These are phyloP conservation scores for Cyberlindnera mrakii DNA, from an alignment of 805 yeast genomes.

Conservation along the genomic window DNA sequence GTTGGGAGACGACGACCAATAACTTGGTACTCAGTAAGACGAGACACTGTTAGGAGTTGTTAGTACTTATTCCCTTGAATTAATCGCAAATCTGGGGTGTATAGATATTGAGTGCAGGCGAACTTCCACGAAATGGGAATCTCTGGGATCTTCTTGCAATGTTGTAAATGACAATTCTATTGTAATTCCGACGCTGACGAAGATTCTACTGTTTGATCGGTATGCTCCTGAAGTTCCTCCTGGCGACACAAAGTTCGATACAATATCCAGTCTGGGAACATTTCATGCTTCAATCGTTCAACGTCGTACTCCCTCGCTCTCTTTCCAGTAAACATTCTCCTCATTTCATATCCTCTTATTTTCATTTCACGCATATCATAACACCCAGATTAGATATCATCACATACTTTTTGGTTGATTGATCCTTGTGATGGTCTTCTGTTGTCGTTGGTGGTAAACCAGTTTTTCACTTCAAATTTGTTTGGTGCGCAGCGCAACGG, in stretches of 20 bases:
- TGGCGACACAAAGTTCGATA: too few relatives aligned
- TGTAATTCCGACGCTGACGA: too few relatives aligned
- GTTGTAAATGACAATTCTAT: too few relatives aligned
- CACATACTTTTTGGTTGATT: slow-evolving; percentile 24
- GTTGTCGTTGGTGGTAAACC: slow-evolving; percentile 7
- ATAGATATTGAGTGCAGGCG: background rate
- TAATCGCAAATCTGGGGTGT: background rate
- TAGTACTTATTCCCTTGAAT: background rate
- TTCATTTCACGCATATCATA: background rate
- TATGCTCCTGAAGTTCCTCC: too few relatives aligned
- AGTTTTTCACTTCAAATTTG: slow-evolving; percentile 23
- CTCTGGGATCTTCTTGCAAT: too few relatives aligned
- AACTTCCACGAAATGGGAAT: background rate
- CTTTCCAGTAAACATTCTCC: too few relatives aligned
- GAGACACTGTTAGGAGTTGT: slow-evolving; percentile 57
- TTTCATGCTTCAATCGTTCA: too few relatives aligned
- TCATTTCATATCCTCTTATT: too few relatives aligned
- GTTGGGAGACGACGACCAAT: slow-evolving; percentile 99
- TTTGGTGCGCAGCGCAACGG: background rate
- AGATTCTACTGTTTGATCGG: too few relatives aligned
- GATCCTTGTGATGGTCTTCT: slow-evolving; percentile 14
- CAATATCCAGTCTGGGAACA: too few relatives aligned
- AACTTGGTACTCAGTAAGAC: slow-evolving; percentile 98
- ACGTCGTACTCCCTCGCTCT: too few relatives aligned
- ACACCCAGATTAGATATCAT: background rate